Base-by-base conservation (phyloP, 768 basidiomycete genomes). In the Auricularia sp. region DNA sequence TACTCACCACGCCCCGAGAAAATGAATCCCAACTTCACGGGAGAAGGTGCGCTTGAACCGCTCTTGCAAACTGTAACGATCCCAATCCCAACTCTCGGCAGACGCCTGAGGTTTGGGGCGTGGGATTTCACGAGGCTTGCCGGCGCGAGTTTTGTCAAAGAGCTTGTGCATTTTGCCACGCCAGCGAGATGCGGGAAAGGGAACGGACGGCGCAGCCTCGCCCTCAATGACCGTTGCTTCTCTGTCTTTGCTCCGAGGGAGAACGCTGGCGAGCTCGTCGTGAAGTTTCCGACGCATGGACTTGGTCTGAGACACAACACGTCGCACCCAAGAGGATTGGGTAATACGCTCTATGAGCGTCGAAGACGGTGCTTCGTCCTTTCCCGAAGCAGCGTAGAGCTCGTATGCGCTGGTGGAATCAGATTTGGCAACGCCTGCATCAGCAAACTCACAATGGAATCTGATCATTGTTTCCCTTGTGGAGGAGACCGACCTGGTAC, bases 1-100 rank as follows among this genome's bases (percentile, higher is more conserved):
- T 51, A 18, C 72, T 36, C 56, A 80, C 80, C 80, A 81, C 21
- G 73, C 76, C 3, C 80, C 80, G 5, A 81, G 70, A 61, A 81
- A 81, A 67, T 81, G 78, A 2, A 80, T 73, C 29, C 68, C 70
- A 39, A 79, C 75, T 10, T 73, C 16, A 60, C 71, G 67, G 47
- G 77, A 77, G 61, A 79, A 79, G 2, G 77, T 74, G 23, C 67
- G 64, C 43, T 73, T 77, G 67, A 80, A 79, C 10, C 64, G 65
- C 43, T 64, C 59, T 62, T 33, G 76, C 62, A 61, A 29, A 29
- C 2, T 29, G 29, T 29, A 29, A 29, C 29, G 29, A 29, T 29
- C 29, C 29, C 29, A 29, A 29, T 72, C 39, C 12, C 39, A 42
- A 8, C 39, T 42, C 39, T 42, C 39, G 39, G 39, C 7, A 14